Evolutionary conservation across 805 yeast species (phyloP).

Genomic region (Komagataella pseudopastoris): DNA sequence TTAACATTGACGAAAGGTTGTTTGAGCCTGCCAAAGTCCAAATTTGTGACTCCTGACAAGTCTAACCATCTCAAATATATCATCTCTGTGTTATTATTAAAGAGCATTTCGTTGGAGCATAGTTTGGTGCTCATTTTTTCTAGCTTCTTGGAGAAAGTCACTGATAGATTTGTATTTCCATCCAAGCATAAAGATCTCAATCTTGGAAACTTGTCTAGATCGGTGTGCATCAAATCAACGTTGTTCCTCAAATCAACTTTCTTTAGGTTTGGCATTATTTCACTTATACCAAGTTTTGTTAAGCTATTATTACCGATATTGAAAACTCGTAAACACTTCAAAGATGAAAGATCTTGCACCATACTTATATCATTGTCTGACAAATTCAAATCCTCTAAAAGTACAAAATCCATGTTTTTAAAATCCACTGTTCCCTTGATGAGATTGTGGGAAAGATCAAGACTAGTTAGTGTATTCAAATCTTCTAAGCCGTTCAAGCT

Average conservation of each 20-base stretch:
- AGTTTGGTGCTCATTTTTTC: constrained; percentile 31
- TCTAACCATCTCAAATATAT: not conserved
- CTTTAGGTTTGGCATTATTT: constrained; percentile 18
- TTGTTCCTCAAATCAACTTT: constrained; percentile 25
- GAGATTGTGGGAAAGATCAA: constrained; percentile 28
- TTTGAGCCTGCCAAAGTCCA: not conserved
- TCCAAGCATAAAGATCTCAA: constrained; percentile 32
- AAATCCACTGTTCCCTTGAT: constrained; percentile 26
- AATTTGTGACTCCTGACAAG: not conserved
- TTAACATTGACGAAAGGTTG: constrained; percentile 22
- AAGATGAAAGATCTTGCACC: constrained; percentile 21
- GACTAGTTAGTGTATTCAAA: constrained; percentile 23
- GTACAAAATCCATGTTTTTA: constrained; percentile 17
- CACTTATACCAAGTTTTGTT: constrained; percentile 9
- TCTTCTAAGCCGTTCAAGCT: constrained; percentile 22
- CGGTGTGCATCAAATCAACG: constrained; percentile 15
- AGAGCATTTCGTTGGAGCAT: constrained; percentile 11
- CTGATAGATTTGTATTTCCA: constrained; percentile 20
- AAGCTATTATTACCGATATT: constrained; percentile 29
- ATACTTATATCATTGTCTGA: constrained; percentile 24
- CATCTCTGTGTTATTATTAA: not conserved
- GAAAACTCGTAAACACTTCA: constrained; percentile 22
- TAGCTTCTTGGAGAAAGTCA: constrained; percentile 17
- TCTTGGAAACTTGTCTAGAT: constrained; percentile 20
- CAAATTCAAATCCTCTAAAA: constrained; percentile 28